These are phyloP conservation scores for Daldinia concentrica DNA, from an alignment of 495 filamentous ascomycete species.

Conservation along the genomic window DNA sequence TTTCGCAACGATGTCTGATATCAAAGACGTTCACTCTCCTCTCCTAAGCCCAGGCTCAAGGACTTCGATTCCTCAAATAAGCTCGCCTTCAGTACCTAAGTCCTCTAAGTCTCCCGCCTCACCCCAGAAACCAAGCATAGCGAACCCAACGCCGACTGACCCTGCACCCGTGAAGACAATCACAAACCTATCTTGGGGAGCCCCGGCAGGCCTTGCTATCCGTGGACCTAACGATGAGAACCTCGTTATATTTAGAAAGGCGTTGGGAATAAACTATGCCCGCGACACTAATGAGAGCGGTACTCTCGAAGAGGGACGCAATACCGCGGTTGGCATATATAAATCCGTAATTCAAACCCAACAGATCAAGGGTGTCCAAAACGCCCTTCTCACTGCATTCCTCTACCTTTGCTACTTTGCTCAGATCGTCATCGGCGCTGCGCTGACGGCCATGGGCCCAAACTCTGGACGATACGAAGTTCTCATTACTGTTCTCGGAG, in stretches of 20 bases:
- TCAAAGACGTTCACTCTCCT: slow-evolving; percentile 37
- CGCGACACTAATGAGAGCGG: slow-evolving; percentile 33
- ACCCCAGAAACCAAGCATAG: slow-evolving; percentile 19
- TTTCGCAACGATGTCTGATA: slow-evolving; percentile 25
- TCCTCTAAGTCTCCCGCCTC: slow-evolving; percentile 24
- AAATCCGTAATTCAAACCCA: slow-evolving; percentile 45
- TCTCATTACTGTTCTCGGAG: slow-evolving; percentile 57
- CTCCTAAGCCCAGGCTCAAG: slow-evolving; percentile 25
- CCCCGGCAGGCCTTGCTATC: slow-evolving; percentile 52
- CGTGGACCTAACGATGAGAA: slow-evolving; percentile 56
- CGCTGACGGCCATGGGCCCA: slow-evolving; percentile 57
- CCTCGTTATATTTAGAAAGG: slow-evolving; percentile 54
- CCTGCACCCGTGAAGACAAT: slow-evolving; percentile 25
- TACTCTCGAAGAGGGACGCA: slow-evolving; percentile 54
- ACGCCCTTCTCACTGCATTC: slow-evolving; percentile 43
- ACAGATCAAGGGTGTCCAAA: slow-evolving; percentile 39
- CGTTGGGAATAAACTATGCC: slow-evolving; percentile 54
- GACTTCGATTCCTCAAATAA: slow-evolving; percentile 22
- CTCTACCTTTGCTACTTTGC: slow-evolving; percentile 51
- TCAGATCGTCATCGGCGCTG: slow-evolving; percentile 59
- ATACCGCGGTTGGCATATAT: slow-evolving; percentile 52
- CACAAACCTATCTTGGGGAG: slow-evolving; percentile 48
- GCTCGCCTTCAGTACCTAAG: slow-evolving; percentile 22
- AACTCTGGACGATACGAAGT: slow-evolving; percentile 49
- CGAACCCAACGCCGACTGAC: slow-evolving; percentile 18